Evolutionary conservation across 345 rosid genomes (phyloP).

Genomic region (Eucalyptus tenuipes): DNA sequence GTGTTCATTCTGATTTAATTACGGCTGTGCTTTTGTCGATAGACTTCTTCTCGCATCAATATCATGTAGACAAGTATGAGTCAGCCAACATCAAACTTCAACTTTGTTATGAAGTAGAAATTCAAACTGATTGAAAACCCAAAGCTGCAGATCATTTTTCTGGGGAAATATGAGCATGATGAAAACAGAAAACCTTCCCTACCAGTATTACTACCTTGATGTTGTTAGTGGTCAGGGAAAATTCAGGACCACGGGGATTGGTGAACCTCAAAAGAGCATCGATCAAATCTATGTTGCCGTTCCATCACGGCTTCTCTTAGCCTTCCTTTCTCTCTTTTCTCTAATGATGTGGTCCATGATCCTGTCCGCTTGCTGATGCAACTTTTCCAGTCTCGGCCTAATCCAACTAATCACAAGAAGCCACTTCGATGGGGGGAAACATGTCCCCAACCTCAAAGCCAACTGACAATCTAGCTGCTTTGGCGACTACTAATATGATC

Average conservation of each 20-base stretch:
- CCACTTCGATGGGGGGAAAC: slow-evolving; percentile 10
- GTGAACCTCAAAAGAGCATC: slow-evolving; percentile 17
- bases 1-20: neutral
- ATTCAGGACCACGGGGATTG: neutral
- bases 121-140: neutral
- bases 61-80: neutral
- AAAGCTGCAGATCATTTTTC: neutral
- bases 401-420: neutral
- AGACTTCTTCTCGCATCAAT: neutral
- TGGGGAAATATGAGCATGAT: neutral
- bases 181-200: neutral
- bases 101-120: neutral
- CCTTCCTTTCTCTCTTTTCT: slow-evolving; percentile 6
- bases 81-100: neutral
- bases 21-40: neutral
- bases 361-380: neutral
- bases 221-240: neutral
- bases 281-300: slow-evolving; percentile 5
- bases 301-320: neutral
- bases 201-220: slow-evolving; percentile 22
- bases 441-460: slow-evolving; percentile 10
- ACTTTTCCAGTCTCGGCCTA: neutral
- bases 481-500: neutral
- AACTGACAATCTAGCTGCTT: neutral
- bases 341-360: slow-evolving; percentile 12